These are phyloP conservation scores for Mycena galericulata DNA, from an alignment of 768 basidiomycete genomes.

Conservation along the genomic window DNA sequence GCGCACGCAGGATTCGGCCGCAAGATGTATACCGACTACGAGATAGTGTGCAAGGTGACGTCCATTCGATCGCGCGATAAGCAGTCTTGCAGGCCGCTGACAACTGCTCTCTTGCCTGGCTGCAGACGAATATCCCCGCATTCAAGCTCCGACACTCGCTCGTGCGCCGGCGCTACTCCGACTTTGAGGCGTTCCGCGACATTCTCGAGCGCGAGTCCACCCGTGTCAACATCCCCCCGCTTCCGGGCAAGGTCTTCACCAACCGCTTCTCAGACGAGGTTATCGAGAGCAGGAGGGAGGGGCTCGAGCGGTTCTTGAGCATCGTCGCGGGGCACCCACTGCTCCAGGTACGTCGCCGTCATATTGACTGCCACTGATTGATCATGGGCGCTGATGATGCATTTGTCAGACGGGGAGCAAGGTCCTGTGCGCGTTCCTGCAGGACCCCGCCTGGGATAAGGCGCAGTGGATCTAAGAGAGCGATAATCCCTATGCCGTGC, in stretches of 20 bases:
- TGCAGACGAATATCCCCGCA: constrained; percentile 96
- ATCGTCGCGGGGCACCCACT: constrained; percentile 98
- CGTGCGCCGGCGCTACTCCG: constrained; percentile 89
- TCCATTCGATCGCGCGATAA: constrained; percentile 35
- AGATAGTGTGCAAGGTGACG: constrained; percentile 97
- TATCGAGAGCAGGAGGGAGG: constrained; percentile 92
- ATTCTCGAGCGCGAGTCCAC: constrained; percentile 97
- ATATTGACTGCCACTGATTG: background rate
- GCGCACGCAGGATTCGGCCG: constrained; percentile 86
- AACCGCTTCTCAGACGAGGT: constrained; percentile 98
- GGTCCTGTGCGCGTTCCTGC: constrained; percentile 94
- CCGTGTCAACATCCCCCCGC: constrained; percentile 95
- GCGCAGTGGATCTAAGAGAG: constrained; percentile 76
- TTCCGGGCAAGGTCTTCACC: constrained; percentile 98
- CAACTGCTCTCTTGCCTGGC: background rate
- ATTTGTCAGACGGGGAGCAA: constrained; percentile 88
- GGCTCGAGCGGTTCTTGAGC: constrained; percentile 93
- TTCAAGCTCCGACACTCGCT: constrained; percentile 96
- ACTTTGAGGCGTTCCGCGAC: constrained; percentile 97
- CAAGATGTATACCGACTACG: constrained; percentile 99
- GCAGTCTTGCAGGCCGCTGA: background rate
- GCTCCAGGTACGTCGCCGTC: constrained; percentile 77
- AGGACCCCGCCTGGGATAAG: constrained; percentile 94
- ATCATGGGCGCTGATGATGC: constrained; percentile 23
- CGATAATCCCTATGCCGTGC: no score